Evolutionary conservation across 73 alveolate genomes (phyloP).

Genomic region (Diophrys appendiculata): DNA sequence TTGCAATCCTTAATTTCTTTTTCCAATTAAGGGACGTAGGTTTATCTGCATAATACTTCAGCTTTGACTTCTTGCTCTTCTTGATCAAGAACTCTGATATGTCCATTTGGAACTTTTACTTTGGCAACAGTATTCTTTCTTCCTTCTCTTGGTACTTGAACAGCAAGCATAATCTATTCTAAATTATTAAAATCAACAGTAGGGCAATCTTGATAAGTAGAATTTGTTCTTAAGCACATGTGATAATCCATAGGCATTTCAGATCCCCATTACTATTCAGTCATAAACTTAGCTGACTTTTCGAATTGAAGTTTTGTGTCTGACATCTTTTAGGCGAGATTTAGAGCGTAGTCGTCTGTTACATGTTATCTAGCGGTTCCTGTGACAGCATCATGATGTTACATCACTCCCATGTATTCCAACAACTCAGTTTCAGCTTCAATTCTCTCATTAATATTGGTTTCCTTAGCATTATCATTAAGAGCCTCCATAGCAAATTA

Average conservation of each 20-base stretch:
- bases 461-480: not conserved
- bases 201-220: conserved; percentile 2
- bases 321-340: not conserved
- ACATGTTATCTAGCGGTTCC: conserved; percentile 74
- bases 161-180: too few relatives aligned
- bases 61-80: too few relatives aligned
- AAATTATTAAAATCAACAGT: not conserved
- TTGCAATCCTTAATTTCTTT: too few relatives aligned
- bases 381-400: conserved; percentile 85
- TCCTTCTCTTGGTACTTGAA: too few relatives aligned
- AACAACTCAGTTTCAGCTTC: not conserved
- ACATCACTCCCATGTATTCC: conserved; percentile 22
- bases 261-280: too few relatives aligned
- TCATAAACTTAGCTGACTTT: not conserved
- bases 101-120: too few relatives aligned
- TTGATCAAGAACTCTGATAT: too few relatives aligned
- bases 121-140: too few relatives aligned
- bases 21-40: too few relatives aligned
- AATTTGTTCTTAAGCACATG: not conserved
- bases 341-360: conserved; percentile 42
- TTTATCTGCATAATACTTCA: too few relatives aligned
- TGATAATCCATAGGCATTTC: not conserved
- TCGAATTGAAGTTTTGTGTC: too few relatives aligned
- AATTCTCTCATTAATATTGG: not conserved
- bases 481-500: not conserved